Evolutionary conservation across 495 filamentous ascomycete genomes (phyloP), one percentile per base, ranked within the genome.

Genomic region (Lasiosphaeria miniovina): DNA sequence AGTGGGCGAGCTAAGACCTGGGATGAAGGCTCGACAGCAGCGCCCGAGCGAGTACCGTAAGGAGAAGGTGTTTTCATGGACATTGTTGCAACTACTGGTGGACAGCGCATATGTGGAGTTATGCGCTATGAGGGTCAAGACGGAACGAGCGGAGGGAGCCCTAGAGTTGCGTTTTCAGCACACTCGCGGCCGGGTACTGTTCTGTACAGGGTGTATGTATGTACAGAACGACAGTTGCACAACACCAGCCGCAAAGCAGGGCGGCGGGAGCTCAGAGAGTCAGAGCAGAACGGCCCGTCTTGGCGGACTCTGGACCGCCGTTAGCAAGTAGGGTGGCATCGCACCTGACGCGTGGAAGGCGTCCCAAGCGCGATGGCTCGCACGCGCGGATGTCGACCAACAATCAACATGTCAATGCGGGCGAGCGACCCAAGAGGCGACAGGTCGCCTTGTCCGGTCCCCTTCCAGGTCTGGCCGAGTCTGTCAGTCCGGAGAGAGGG

Each of bases 401-500:
- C 51, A 63, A 68, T 62, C 55, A 61, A 60, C 48, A 33, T 36
- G 60, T 69, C 55, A 66, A 67, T 68, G 68, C 68, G 61, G 36
- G 52, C 4, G 32, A 51, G 14, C 38, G 7, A 41, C 38, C 1
- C 43, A 46, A n/a, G 12, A 46, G 43, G 8, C 15, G 43, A n/a
- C 43, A 9, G 38, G 14, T 9, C 14, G 12, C 15, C 5, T 46
- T 46, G 43, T 46, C 12, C 15, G 12, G 43, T n/a, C 43, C 43
- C 4, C 15, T n/a, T 46, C 43, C 11, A 14, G 12, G 12, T n/a
- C 12, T 46, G 12, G 12, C 12, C 12, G 24, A 24, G 24, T 2
- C 24, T 24, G 24, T 24, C 24, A 24, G 24, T 24, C 24, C 24
- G 24, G 24, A 2, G 24, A 24, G 24, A 24, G 24, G 24, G 24